Conservation (phyloP, 208 protist genomes). For the Leishmania arabica region DNA sequence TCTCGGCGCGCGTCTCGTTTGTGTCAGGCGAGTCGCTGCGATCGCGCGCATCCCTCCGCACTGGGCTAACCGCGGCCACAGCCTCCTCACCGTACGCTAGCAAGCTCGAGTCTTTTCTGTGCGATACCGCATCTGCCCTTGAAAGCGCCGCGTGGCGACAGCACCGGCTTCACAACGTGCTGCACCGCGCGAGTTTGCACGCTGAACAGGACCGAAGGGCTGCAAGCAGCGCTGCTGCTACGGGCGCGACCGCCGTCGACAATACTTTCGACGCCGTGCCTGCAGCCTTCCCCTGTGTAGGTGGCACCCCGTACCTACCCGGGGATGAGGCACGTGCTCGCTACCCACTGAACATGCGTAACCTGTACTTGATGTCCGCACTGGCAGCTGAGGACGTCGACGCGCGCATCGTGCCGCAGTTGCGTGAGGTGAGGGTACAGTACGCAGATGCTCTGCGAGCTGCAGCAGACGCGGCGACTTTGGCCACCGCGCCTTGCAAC, state of each 20-base stretch:
- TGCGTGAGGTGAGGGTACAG: conserved; percentile 31
- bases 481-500: not conserved
- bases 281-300: conserved; percentile 20
- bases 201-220: not conserved
- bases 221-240: not conserved
- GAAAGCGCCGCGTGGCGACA: conserved; percentile 16
- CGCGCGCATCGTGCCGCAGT: conserved; percentile 34
- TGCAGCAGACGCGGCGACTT: conserved; percentile 3
- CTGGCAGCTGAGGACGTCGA: conserved; percentile 61
- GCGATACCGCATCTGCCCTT: conserved; percentile 6
- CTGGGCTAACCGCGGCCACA: not conserved
- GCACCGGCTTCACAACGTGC: conserved; percentile 10
- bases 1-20: not conserved
- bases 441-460: conserved; percentile 32
- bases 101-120: conserved; percentile 11
- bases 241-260: not conserved
- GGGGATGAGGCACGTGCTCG: conserved; percentile 25
- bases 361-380: conserved; percentile 64
- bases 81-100: not conserved
- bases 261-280: not conserved
- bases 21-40: not conserved
- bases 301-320: conserved; percentile 32
- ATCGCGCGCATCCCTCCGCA: not conserved
- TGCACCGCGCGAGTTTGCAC: conserved; percentile 5
- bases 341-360: conserved; percentile 70